These are phyloP conservation scores for Cyberlindnera galapagoensis DNA, from an alignment of 805 yeast species.

Conservation along the genomic window DNA sequence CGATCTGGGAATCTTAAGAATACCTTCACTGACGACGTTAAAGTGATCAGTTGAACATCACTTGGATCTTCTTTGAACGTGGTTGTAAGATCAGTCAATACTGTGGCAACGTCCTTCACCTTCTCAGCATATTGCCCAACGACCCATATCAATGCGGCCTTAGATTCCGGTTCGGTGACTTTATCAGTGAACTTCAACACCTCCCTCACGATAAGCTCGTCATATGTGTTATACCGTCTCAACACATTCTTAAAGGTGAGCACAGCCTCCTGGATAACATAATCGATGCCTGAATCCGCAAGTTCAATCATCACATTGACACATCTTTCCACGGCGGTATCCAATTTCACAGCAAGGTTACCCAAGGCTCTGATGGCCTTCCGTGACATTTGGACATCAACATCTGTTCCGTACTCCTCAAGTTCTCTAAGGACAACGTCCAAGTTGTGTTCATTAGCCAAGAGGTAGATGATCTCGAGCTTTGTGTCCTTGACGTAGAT, in stretches of 20 bases:
- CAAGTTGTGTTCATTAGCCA: slow-evolving; percentile 63
- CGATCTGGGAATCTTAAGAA: slow-evolving; percentile 50
- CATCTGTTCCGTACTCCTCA: slow-evolving; percentile 81
- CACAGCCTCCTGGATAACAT: slow-evolving; percentile 74
- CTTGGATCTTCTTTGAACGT: slow-evolving; percentile 56
- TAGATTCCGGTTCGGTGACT: slow-evolving; percentile 73
- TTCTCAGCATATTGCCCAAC: slow-evolving; percentile 61
- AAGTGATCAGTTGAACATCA: slow-evolving; percentile 66
- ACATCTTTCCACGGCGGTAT: slow-evolving; percentile 54
- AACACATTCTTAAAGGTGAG: slow-evolving; percentile 71
- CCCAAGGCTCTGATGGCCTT: slow-evolving; percentile 89
- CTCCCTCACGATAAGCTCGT: slow-evolving; percentile 33
- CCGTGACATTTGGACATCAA: slow-evolving; percentile 79
- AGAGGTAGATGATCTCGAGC: slow-evolving; percentile 73
- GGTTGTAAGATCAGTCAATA: slow-evolving; percentile 36
- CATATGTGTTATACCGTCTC: slow-evolving; percentile 64
- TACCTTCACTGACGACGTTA: slow-evolving; percentile 70
- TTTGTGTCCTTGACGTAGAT: slow-evolving; percentile 86
- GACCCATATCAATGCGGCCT: slow-evolving; percentile 76
- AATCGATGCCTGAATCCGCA: slow-evolving; percentile 57
- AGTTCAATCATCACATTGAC: slow-evolving; percentile 55
- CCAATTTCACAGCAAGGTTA: slow-evolving; percentile 74
- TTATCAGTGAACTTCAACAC: slow-evolving; percentile 40
- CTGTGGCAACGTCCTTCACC: slow-evolving; percentile 35
- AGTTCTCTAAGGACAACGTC: slow-evolving; percentile 63